Conservation (phyloP, 2,329 filamentous ascomycete genomes). For the Aspergillus pseudoviridinutans region DNA sequence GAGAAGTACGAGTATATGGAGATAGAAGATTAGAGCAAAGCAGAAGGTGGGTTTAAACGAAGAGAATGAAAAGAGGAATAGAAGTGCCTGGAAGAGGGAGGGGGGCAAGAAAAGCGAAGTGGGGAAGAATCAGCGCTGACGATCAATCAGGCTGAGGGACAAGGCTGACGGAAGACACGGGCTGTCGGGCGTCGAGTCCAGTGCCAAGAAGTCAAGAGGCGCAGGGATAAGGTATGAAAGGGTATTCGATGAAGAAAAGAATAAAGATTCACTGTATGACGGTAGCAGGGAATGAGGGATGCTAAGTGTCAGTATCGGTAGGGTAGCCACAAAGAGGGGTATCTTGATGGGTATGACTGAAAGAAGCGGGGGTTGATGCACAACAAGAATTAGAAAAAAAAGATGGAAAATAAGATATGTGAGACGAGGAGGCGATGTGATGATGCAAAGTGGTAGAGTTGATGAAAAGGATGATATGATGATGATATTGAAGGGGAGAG, state of each 20-base stretch:
- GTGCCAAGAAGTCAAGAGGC: neutral
- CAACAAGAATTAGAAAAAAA: too few relatives aligned
- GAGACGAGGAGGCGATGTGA: neutral
- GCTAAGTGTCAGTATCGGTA: too few relatives aligned
- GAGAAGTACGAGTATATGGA: constrained; percentile 1
- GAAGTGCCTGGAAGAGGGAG: neutral
- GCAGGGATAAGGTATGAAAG: neutral
- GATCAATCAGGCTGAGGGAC: neutral
- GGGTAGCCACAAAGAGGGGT: too few relatives aligned
- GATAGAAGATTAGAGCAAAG: neutral
- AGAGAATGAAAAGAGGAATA: constrained; percentile 2
- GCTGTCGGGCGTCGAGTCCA: neutral
- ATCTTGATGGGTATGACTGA: too few relatives aligned
- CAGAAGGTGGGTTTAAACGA: constrained; percentile 1
- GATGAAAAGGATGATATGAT: constrained; percentile 2
- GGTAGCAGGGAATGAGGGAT: too few relatives aligned
- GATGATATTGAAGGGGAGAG: neutral
- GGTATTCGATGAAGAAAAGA: too few relatives aligned
- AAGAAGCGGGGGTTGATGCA: too few relatives aligned
- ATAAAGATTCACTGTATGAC: too few relatives aligned
- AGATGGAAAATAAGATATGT: too few relatives aligned
- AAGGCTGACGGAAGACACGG: neutral
- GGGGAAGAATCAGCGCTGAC: constrained; percentile 12
- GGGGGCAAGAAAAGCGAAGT: constrained; percentile 8
- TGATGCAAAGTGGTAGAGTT: neutral